Evolutionary conservation across 1,139 yeast genomes (phyloP), one percentile per base, ranked within the genome.

Genomic region (Yamadazyma songkhlaensis): DNA sequence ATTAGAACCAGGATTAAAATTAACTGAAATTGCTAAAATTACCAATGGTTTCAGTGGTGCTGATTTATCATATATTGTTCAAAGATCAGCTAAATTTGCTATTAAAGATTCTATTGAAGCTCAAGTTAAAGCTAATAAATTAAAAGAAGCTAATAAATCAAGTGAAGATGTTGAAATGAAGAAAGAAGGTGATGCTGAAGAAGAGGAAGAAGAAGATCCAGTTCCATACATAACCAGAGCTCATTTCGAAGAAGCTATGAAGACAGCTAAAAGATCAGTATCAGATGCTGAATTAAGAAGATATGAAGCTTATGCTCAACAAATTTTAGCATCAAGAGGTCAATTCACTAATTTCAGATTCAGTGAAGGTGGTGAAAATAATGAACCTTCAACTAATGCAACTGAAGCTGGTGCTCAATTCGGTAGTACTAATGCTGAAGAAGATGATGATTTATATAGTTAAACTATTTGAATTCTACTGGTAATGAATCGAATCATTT

Each of bases 1-100:
- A 53, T 77, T 94, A 60, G 98, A 94, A 68, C 98, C 97, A 50
- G 97, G 96, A 43, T 76, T 92, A 57, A 90, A 88, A 55, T 77
- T 92, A 61, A 66, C 69, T 39, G 92, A 89, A 60, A 89, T 92
- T 62, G 95, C 98, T 48, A 86, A 83, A 69, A 84, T 86, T 49
- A 88, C 98, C 25, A 81, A 84, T 54, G 99, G 99, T 21, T 92
- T 92, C 77, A 86, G 97, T 39, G 99, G 99, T 82, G 99, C 99
- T 40, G 99, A 92, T 75, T 81, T 92, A 70, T 81, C 88, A 24
- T 94, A 90, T 72, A 90, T 94, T 66, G 98, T 87, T 40, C 97
- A 92, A 75, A 87, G 98, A 68, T 81, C 97, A 40, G 99, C 98
- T 52, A 94, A 94, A 73, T 90, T 86, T 66, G 99, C 99, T 48